Evolutionary conservation across 495 filamentous ascomycete genomes (phyloP).

Genomic region (Penicillium canescens): DNA sequence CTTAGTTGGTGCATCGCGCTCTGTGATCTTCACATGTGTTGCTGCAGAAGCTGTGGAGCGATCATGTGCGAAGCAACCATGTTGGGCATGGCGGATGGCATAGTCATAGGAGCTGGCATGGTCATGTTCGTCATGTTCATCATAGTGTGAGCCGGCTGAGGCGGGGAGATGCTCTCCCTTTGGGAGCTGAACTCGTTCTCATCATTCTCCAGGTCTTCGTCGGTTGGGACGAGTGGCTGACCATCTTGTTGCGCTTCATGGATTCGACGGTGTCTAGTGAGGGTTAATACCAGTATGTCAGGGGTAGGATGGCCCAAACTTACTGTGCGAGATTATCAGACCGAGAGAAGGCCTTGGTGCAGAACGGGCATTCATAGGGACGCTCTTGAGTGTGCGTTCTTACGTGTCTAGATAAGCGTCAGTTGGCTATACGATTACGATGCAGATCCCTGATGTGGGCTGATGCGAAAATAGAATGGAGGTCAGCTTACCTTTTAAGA

Average conservation of each 20-base stretch:
- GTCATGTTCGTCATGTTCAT: slow-evolving; percentile 40
- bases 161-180: slow-evolving; percentile 68
- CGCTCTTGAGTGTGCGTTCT: slow-evolving; percentile 99
- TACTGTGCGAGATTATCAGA: slow-evolving; percentile 99
- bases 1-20: not conserved
- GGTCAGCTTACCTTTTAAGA: slow-evolving; percentile 84
- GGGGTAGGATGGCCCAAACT: slow-evolving; percentile 31
- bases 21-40: slow-evolving; percentile 36
- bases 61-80: slow-evolving; percentile 47
- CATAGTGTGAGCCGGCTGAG: slow-evolving; percentile 36
- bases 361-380: slow-evolving; percentile 94
- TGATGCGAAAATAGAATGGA: slow-evolving; percentile 27
- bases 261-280: slow-evolving; percentile 82
- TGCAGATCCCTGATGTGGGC: slow-evolving; percentile 22
- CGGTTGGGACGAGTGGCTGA: slow-evolving; percentile 55
- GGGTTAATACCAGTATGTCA: slow-evolving; percentile 7
- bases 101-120: slow-evolving; percentile 40
- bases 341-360: slow-evolving; percentile 97
- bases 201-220: slow-evolving; percentile 77
- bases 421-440: slow-evolving; percentile 53
- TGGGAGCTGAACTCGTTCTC: slow-evolving; percentile 72
- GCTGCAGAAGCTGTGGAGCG: slow-evolving; percentile 46
- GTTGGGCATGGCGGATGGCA: slow-evolving; percentile 37
- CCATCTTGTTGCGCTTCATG: slow-evolving; percentile 82
- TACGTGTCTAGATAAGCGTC: slow-evolving; percentile 75